Conservation (phyloP, 129 eudicot genomes). For the Ambrosia trifida region DNA sequence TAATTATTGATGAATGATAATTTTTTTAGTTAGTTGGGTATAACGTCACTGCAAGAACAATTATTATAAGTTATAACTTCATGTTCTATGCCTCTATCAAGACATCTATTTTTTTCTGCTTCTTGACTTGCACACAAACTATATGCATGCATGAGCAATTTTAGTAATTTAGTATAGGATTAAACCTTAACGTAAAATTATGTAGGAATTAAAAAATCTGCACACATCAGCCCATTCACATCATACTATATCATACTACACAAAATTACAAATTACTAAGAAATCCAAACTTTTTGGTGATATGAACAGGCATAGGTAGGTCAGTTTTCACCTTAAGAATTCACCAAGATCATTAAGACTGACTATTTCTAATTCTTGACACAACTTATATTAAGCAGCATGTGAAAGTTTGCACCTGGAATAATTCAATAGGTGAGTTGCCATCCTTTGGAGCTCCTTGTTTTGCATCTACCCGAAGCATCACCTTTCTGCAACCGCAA, state of each 20-base stretch:
- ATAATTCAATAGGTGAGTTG: slow-evolving; percentile 81
- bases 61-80: not conserved
- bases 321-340: slow-evolving; percentile 6
- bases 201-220: not conserved
- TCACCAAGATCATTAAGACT: slow-evolving; percentile 13
- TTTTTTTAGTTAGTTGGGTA: not conserved
- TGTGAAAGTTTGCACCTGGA: slow-evolving; percentile 58
- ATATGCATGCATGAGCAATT: not conserved
- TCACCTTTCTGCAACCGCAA: slow-evolving; percentile 71
- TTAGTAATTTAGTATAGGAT: slow-evolving; percentile 7
- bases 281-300: not conserved
- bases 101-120: not conserved
- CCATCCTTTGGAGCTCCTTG: slow-evolving; percentile 98
- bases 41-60: not conserved
- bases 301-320: not conserved
- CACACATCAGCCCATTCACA: not conserved
- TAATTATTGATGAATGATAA: not conserved
- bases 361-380: slow-evolving; percentile 12
- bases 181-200: not conserved
- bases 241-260: slow-evolving; percentile 6
- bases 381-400: not conserved
- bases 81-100: slow-evolving; percentile 3
- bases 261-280: not conserved
- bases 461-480: slow-evolving; percentile 97
- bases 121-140: not conserved